phyloP scores from a whole-genome alignment of 2,329 filamentous ascomycete genomes.

The Colletotrichum coccodes region DNA sequence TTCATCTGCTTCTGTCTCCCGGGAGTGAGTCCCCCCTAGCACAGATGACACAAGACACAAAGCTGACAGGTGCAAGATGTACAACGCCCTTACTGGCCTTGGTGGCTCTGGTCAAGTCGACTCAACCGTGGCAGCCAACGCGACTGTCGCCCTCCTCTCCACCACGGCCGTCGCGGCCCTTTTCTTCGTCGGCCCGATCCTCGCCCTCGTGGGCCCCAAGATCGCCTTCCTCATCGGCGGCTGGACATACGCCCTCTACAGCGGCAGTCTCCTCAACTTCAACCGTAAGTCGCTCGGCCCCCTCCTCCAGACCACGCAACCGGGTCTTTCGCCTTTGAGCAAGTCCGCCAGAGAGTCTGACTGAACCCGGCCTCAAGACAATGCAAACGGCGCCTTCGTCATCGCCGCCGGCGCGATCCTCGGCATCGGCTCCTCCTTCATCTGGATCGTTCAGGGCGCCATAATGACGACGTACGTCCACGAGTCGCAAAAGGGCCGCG shows the following conservation, averaged over 20 bases:
- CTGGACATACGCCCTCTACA: conserved; percentile 57
- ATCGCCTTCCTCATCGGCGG: conserved; percentile 54
- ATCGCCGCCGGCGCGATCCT: conserved; percentile 55
- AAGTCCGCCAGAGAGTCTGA: not conserved
- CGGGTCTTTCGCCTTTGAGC: not conserved
- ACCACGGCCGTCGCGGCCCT: conserved; percentile 54
- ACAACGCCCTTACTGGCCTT: conserved; percentile 56
- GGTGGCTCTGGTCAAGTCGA: conserved; percentile 58
- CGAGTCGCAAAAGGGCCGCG: conserved; percentile 53
- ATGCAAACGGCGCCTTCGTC: conserved; percentile 52
- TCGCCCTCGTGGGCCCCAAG: conserved; percentile 52
- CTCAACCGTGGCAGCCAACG: conserved; percentile 55
- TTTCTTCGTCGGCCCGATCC: conserved; percentile 55
- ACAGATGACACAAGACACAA: not conserved
- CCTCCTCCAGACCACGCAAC: conserved; percentile 50
- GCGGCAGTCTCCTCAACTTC: conserved; percentile 54
- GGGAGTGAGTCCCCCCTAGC: conserved; percentile 44
- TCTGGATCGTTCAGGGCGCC: conserved; percentile 58
- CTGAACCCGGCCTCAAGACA: conserved; percentile 46
- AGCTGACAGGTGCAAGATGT: conserved; percentile 48
- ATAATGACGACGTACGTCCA: conserved; percentile 59
- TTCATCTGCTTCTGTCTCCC: conserved; percentile 60
- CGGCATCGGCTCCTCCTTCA: conserved; percentile 55
- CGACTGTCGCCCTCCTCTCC: conserved; percentile 54
- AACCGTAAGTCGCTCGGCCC: conserved; percentile 48